A percentile compares a stretch with the other conserved stretches of the same genome.
phyloP scores from a whole-genome alignment of 2,329 filamentous ascomycete species.

The Alternaria sp. region DNA sequence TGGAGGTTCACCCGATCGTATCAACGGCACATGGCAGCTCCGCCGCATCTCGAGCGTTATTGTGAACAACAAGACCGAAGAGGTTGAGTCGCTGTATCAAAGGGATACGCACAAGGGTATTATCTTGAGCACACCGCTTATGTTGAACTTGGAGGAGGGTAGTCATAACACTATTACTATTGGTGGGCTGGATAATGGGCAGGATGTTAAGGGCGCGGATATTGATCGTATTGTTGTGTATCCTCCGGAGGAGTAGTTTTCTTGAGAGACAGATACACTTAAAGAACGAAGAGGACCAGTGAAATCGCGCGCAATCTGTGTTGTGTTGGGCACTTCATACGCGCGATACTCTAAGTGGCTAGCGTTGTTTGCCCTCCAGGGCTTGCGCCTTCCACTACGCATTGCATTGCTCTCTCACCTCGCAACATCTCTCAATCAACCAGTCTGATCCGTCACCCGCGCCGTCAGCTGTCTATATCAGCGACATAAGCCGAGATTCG shows the following conservation, averaged over 20 bases:
- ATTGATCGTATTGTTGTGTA: conserved; percentile 67
- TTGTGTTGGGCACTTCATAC: too few relatives aligned
- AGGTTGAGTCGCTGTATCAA: conserved; percentile 59
- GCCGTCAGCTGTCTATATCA: too few relatives aligned
- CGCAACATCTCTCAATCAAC: too few relatives aligned
- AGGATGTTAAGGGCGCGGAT: conserved; percentile 64
- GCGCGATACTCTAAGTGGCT: too few relatives aligned
- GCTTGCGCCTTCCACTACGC: too few relatives aligned
- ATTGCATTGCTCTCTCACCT: too few relatives aligned
- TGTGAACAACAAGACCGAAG: conserved; percentile 60
- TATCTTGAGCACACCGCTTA: conserved; percentile 63
- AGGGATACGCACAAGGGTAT: conserved; percentile 66
- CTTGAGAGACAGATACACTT: too few relatives aligned
- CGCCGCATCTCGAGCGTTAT: conserved; percentile 66
- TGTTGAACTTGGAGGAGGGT: conserved; percentile 61
- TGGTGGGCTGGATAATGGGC: conserved; percentile 63
- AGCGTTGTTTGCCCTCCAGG: too few relatives aligned
- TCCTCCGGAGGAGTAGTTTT: conserved; percentile 55
- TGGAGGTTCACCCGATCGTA: conserved; percentile 64
- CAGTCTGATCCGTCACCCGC: too few relatives aligned
- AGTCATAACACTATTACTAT: conserved; percentile 65
- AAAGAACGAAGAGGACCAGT: too few relatives aligned
- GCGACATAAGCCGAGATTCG: too few relatives aligned
- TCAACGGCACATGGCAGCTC: conserved; percentile 65
- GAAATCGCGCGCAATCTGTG: too few relatives aligned